phyloP scores from a whole-genome alignment of 169 alveolate species.

The Cardiosporidium cionae region DNA sequence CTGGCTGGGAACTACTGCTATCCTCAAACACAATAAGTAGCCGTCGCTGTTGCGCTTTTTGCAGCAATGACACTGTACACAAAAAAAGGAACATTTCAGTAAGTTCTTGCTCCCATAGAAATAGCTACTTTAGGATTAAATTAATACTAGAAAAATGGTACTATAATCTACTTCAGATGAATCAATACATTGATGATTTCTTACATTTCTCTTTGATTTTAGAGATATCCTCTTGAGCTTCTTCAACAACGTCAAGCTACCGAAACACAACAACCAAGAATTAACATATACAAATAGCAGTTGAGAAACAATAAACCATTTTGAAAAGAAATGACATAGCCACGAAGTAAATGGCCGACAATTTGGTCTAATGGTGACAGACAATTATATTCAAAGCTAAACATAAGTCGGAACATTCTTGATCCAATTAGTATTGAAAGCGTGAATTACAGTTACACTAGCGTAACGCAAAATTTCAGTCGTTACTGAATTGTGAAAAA shows the following conservation, averaged over 20 bases:
- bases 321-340: not conserved
- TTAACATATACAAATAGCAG: not conserved
- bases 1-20: constrained; percentile 11
- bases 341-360: no score
- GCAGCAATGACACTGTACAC: constrained; percentile 31
- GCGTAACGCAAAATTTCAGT: not conserved
- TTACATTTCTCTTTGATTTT: constrained; percentile 29
- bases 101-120: not conserved
- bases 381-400: not conserved
- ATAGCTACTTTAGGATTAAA: not conserved
- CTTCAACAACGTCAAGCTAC: constrained; percentile 34
- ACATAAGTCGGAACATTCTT: not conserved
- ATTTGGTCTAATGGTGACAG: not conserved
- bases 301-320: not conserved
- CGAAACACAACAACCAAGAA: not conserved
- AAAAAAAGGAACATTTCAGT: not conserved
- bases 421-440: no score
- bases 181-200: not conserved
- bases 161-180: not conserved
- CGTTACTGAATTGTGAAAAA: not conserved
- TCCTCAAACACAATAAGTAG: constrained; percentile 37
- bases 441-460: not conserved
- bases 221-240: constrained; percentile 30
- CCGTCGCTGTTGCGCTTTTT: constrained; percentile 41
- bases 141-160: not conserved